These are phyloP conservation scores for Wallemia hederae DNA, from an alignment of 1,284 basidiomycete genomes.

Conservation along the genomic window DNA sequence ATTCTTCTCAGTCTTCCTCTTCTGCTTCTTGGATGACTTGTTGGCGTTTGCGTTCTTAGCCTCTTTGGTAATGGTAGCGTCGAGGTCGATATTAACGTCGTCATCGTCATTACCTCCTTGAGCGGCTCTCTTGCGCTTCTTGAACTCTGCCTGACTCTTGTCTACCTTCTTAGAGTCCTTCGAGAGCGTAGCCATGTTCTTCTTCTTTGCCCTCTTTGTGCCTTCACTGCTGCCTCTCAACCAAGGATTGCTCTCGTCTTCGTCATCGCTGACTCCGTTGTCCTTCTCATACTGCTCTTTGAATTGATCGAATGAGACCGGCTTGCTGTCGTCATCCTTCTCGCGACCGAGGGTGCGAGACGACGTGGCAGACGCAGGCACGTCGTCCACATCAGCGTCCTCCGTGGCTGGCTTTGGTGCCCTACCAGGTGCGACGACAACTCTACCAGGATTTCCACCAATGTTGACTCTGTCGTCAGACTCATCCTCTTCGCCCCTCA, in stretches of 20 bases:
- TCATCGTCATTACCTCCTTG: not conserved
- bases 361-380: conserved; percentile 3
- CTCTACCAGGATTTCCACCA: conserved; percentile 19
- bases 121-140: not conserved
- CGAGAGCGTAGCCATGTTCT: not conserved
- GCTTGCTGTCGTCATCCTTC: not conserved
- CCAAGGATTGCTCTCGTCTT: conserved; percentile 1
- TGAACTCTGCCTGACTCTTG: not conserved
- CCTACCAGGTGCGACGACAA: conserved; percentile 18
- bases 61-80: conserved; percentile 3
- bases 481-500: conserved; percentile 22
- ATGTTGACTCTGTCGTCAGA: conserved; percentile 16
- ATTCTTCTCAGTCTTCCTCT: conserved; percentile 7
- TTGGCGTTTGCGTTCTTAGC: conserved; percentile 1
- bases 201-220: conserved; percentile 6
- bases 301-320: conserved; percentile 8
- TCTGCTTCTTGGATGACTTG: conserved; percentile 2
- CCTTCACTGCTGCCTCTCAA: conserved; percentile 8
- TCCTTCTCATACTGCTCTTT: conserved; percentile 6
- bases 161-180: not conserved
- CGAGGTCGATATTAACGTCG: not conserved
- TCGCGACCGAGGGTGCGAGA: conserved; percentile 2
- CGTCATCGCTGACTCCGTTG: conserved; percentile 1
- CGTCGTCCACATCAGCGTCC: conserved; percentile 4
- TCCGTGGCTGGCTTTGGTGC: conserved; percentile 8